These are phyloP conservation scores for Mallotus repandus DNA, from an alignment of 441 rosid species.

Conservation along the genomic window DNA sequence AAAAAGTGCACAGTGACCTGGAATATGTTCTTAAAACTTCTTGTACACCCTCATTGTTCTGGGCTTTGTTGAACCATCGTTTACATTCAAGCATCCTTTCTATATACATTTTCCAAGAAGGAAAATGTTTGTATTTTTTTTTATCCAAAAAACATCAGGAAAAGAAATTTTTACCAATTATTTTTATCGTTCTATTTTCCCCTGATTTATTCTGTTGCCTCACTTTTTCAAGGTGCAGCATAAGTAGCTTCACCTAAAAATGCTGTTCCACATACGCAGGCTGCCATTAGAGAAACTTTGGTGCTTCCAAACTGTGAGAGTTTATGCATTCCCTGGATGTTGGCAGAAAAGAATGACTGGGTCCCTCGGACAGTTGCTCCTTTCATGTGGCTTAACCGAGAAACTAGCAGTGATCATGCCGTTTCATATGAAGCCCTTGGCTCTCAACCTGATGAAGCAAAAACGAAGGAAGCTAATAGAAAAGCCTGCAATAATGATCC, in stretches of 20 bases:
- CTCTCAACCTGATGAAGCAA: slow-evolving; percentile 44
- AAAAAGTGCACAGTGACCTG: no score
- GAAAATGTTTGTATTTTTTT: no score
- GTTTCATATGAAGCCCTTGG: slow-evolving; percentile 24
- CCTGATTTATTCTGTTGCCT: no score
- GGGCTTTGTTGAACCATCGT: no score
- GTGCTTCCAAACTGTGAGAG: slow-evolving; percentile 92
- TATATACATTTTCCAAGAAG: no score
- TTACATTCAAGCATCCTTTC: no score
- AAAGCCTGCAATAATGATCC: slow-evolving; percentile 29
- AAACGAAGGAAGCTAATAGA: slow-evolving; percentile 35
- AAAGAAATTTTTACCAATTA: no score
- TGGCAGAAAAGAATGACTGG: slow-evolving; percentile 93
- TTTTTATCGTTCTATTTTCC: no score
- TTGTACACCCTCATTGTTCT: no score
- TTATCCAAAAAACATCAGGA: no score
- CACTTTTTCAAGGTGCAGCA: background rate
- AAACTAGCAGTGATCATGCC: slow-evolving; percentile 39
- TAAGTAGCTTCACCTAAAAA: slow-evolving; percentile 14
- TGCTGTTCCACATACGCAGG: slow-evolving; percentile 40
- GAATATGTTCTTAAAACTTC: no score
- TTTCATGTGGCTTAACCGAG: slow-evolving; percentile 80
- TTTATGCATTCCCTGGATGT: slow-evolving; percentile 76
- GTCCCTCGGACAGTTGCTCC: slow-evolving; percentile 74
- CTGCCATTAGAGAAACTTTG: slow-evolving; percentile 64